These are phyloP conservation scores for Trifolium pratense DNA, from an alignment of 306 rosid genomes.

Conservation along the genomic window DNA sequence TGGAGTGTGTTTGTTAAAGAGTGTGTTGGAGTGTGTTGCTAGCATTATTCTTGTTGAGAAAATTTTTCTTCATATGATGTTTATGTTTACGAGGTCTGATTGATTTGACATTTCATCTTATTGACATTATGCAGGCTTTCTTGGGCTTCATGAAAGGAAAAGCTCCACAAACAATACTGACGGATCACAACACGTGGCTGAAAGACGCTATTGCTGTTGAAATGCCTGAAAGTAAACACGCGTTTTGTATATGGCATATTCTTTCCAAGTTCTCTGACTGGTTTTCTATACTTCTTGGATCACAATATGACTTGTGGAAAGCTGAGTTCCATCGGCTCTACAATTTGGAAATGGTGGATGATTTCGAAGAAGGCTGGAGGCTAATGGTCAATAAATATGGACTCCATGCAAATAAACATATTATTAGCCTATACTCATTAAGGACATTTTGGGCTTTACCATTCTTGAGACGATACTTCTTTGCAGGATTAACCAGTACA, in stretches of 20 bases:
- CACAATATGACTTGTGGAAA: slow-evolving; percentile 85
- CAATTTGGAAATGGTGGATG: slow-evolving; percentile 68
- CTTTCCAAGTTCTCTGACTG: slow-evolving; percentile 83
- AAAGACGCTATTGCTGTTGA: slow-evolving; percentile 79
- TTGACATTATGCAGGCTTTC: slow-evolving; percentile 58
- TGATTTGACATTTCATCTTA: slow-evolving; percentile 17
- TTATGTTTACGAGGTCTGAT: slow-evolving; percentile 16
- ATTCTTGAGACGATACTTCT: slow-evolving; percentile 76
- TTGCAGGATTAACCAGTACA: slow-evolving; percentile 72
- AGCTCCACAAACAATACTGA: slow-evolving; percentile 77
- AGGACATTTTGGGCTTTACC: slow-evolving; percentile 82
- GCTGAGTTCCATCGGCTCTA: slow-evolving; percentile 76
- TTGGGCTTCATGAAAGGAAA: slow-evolving; percentile 81
- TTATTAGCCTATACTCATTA: slow-evolving; percentile 71
- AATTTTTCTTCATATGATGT: slow-evolving; percentile 30
- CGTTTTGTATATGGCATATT: slow-evolving; percentile 86
- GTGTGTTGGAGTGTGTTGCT: no score
- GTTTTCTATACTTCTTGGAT: slow-evolving; percentile 73
- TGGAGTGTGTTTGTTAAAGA: no score
- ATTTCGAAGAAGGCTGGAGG: slow-evolving; percentile 79
- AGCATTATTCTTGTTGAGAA: no score
- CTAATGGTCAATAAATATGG: slow-evolving; percentile 73
- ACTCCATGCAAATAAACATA: slow-evolving; percentile 74
- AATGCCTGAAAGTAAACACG: slow-evolving; percentile 74
- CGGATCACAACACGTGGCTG: slow-evolving; percentile 90